Percentiles rank a stretch among this genome's conserved stretches.
Conservation (phyloP, 1,139 yeast species). For the Pichia sp. region DNA sequence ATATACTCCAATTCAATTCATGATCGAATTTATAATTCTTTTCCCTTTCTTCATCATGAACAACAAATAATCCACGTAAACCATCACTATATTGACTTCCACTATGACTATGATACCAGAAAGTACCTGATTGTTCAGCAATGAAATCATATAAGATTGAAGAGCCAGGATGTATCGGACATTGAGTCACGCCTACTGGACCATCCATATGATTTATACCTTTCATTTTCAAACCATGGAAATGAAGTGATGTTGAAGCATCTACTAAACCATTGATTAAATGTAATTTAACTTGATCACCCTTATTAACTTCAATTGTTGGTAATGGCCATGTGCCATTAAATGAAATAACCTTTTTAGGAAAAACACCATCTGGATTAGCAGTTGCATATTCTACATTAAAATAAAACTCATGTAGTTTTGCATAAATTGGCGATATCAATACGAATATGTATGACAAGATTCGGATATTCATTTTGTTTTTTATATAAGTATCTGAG, state of each 20-base stretch:
- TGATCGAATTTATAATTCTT: slow-evolving; percentile 54
- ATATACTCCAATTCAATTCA: slow-evolving; percentile 48
- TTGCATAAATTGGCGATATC: not conserved
- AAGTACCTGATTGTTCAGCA: slow-evolving; percentile 65
- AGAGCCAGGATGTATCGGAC: slow-evolving; percentile 66
- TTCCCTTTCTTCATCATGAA: slow-evolving; percentile 47
- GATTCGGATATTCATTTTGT: not conserved
- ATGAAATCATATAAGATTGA: slow-evolving; percentile 61
- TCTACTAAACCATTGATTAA: slow-evolving; percentile 51
- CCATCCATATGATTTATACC: slow-evolving; percentile 67
- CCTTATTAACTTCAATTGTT: slow-evolving; percentile 52
- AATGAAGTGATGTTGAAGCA: slow-evolving; percentile 58
- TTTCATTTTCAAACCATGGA: slow-evolving; percentile 68
- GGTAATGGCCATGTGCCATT: slow-evolving; percentile 75
- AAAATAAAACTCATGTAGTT: slow-evolving; percentile 34
- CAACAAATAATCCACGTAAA: slow-evolving; percentile 61
- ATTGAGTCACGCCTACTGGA: slow-evolving; percentile 69
- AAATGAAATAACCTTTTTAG: slow-evolving; percentile 51
- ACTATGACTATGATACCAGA: slow-evolving; percentile 81
- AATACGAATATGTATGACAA: not conserved
- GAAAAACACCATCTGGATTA: slow-evolving; percentile 56
- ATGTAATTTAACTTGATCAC: slow-evolving; percentile 54
- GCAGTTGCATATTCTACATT: slow-evolving; percentile 50
- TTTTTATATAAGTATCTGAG: no score
- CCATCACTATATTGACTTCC: slow-evolving; percentile 77